Conservation (phyloP, 2,329 filamentous ascomycete species). For the Talaromyces amestolkiae region DNA sequence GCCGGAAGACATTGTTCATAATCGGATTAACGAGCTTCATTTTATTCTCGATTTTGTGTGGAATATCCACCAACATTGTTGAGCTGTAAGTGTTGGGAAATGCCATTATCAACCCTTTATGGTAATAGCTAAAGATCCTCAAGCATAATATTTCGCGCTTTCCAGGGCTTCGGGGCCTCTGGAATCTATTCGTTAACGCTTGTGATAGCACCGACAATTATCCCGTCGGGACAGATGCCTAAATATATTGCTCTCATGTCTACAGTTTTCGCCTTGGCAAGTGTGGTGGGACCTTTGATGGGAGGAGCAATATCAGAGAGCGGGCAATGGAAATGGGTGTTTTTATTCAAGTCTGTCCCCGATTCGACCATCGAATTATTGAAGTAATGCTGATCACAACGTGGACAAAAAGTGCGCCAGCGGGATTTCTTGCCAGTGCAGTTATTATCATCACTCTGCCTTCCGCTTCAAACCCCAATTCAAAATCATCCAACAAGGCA, state of each 20-base stretch:
- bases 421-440: background rate
- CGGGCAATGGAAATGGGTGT: slow-evolving; percentile 26
- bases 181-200: slow-evolving; percentile 27
- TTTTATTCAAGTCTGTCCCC: slow-evolving; percentile 22
- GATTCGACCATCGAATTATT: no score
- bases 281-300: slow-evolving; percentile 23
- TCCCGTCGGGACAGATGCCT: slow-evolving; percentile 20
- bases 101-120: background rate
- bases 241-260: slow-evolving; percentile 17
- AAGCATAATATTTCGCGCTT: slow-evolving; percentile 28
- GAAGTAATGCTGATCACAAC: background rate
- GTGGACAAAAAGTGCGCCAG: background rate
- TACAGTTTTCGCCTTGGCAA: slow-evolving; percentile 20
- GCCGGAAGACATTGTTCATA: slow-evolving; percentile 40
- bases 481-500: background rate
- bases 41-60: slow-evolving; percentile 42
- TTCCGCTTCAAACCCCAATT: background rate
- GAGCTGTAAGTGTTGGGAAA: slow-evolving; percentile 27
- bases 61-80: slow-evolving; percentile 33
- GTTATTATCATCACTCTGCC: slow-evolving; percentile 5
- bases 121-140: background rate
- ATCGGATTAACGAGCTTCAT: slow-evolving; percentile 40
- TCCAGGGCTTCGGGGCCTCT: slow-evolving; percentile 29
- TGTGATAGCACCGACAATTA: slow-evolving; percentile 24
- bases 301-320: slow-evolving; percentile 24